Evolutionary conservation across 2,329 filamentous ascomycete genomes (phyloP).

Genomic region (Scopulariopsis brevicaulis): DNA sequence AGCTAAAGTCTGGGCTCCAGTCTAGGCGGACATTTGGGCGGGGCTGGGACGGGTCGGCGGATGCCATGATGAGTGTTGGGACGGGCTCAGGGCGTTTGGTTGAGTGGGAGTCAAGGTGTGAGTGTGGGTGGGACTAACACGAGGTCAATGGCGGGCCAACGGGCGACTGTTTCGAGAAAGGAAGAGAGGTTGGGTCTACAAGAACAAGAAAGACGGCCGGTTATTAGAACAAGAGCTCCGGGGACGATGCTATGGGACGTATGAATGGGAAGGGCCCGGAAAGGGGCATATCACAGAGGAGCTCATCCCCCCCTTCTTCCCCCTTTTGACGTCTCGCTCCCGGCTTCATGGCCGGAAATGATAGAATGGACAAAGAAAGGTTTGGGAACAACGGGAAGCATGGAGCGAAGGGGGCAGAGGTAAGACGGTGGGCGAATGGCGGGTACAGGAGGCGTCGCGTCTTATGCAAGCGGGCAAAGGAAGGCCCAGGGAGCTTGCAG

Average conservation of each 20-base stretch:
- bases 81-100: neutral
- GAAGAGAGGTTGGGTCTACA: neutral
- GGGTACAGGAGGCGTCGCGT: neutral
- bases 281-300: neutral
- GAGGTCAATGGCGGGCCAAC: neutral
- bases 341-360: neutral
- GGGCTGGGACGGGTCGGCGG: neutral
- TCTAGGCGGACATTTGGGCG: neutral
- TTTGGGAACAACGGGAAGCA: neutral
- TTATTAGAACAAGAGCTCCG: neutral
- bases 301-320: neutral
- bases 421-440: neutral
- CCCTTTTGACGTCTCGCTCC: neutral
- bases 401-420: neutral
- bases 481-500: neutral
- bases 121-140: neutral
- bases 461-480: neutral
- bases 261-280: neutral
- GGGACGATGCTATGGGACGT: neutral
- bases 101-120: neutral
- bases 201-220: neutral
- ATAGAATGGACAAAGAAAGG: neutral
- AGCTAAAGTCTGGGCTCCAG: conserved; percentile 1
- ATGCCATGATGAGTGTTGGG: neutral
- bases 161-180: neutral